Evolutionary conservation across 495 filamentous ascomycete species (phyloP).

Genomic region (Penicillium verhagenii): DNA sequence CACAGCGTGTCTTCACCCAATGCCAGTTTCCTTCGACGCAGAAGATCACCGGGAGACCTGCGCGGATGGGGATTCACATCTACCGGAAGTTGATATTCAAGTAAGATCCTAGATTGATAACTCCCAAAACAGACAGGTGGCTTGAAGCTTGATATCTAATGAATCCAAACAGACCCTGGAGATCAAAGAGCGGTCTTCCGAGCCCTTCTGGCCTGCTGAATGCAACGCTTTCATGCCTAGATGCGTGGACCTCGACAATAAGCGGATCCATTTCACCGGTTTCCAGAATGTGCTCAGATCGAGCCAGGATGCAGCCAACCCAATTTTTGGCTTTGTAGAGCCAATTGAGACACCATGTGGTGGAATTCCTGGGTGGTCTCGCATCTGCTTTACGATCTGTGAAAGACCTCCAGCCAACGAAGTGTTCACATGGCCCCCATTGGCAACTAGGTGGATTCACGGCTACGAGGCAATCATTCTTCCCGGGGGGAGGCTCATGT

Average conservation of each 20-base stretch:
- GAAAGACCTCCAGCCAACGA: slow-evolving; percentile 8
- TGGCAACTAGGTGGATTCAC: slow-evolving; percentile 25
- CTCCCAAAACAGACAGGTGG: background rate
- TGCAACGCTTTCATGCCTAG: slow-evolving; percentile 24
- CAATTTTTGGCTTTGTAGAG: slow-evolving; percentile 34
- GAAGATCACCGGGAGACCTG: slow-evolving; percentile 28
- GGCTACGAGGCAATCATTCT: slow-evolving; percentile 51
- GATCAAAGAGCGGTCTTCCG: slow-evolving; percentile 7
- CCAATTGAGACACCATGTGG: slow-evolving; percentile 23
- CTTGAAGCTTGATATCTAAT: background rate
- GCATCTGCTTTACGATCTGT: slow-evolving; percentile 42
- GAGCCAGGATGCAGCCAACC: slow-evolving; percentile 3
- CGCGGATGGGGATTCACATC: slow-evolving; percentile 27
- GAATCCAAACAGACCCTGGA: slow-evolving; percentile 19
- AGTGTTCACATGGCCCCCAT: background rate
- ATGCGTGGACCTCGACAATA: background rate
- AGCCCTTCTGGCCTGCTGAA: slow-evolving; percentile 24
- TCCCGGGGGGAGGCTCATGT: slow-evolving; percentile 46
- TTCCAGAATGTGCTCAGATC: slow-evolving; percentile 5
- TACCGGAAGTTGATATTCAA: slow-evolving; percentile 20
- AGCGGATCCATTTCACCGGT: slow-evolving; percentile 20
- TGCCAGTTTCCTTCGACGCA: slow-evolving; percentile 9
- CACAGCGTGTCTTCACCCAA: slow-evolving; percentile 35
- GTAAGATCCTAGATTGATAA: slow-evolving; percentile 11
- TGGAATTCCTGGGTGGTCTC: slow-evolving; percentile 38